phyloP scores from a whole-genome alignment of 164 flowering plant genomes.

The Hamamelis virginiana region DNA sequence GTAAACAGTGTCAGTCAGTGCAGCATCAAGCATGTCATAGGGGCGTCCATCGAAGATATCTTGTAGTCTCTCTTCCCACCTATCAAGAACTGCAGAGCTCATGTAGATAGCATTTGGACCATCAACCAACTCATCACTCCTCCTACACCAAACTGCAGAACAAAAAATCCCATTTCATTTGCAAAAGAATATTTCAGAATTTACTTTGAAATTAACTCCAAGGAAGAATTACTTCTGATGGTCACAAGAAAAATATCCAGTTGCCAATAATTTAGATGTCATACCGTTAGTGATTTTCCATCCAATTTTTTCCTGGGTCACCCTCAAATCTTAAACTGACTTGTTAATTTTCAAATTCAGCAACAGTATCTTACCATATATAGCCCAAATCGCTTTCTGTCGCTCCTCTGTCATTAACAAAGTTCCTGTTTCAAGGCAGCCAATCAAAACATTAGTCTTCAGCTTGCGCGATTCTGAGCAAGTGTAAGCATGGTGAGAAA shows the following conservation, averaged over 20 bases:
- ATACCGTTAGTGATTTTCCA: too few relatives aligned
- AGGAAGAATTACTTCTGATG: background rate
- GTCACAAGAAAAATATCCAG: background rate
- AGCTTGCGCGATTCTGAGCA: too few relatives aligned
- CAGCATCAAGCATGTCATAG: slow-evolving; percentile 75
- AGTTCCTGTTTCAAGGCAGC: slow-evolving; percentile 47
- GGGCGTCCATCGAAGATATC: slow-evolving; percentile 66
- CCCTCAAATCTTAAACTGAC: too few relatives aligned
- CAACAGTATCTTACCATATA: slow-evolving; percentile 50
- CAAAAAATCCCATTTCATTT: background rate
- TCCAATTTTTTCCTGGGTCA: too few relatives aligned
- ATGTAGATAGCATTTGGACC: slow-evolving; percentile 64
- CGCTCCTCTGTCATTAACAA: slow-evolving; percentile 71
- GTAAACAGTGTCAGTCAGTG: slow-evolving; percentile 61
- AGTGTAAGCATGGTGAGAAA: too few relatives aligned
- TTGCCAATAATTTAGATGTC: background rate
- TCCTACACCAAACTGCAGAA: slow-evolving; percentile 74
- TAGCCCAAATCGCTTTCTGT: slow-evolving; percentile 77
- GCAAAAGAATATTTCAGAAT: too few relatives aligned
- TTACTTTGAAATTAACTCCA: background rate
- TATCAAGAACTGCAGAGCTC: slow-evolving; percentile 52
- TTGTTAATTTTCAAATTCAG: background rate
- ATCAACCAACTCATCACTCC: slow-evolving; percentile 82
- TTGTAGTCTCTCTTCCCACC: slow-evolving; percentile 74
- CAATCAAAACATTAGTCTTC: slow-evolving; percentile 4